Evolutionary conservation across 164 flowering plant species (phyloP).

Genomic region (Sedum album): DNA sequence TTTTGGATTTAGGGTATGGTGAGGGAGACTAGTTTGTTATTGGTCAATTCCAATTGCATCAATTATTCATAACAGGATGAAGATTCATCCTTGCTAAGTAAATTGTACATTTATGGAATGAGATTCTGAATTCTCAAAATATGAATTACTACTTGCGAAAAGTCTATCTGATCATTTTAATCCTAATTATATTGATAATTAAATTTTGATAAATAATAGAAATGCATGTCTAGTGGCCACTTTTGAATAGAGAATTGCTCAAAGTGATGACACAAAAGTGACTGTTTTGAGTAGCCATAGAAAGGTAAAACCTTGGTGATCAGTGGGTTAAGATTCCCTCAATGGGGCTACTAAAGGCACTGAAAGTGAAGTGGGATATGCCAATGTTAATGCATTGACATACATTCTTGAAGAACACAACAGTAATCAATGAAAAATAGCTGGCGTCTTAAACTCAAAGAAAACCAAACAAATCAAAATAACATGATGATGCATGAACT

Average conservation of each 20-base stretch:
- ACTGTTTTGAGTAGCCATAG: too few relatives aligned
- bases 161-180: too few relatives aligned
- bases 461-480: background rate
- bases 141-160: too few relatives aligned
- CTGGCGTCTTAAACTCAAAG: background rate
- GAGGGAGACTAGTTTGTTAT: background rate
- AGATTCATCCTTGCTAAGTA: too few relatives aligned
- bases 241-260: background rate
- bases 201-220: too few relatives aligned
- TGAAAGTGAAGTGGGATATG: constrained; percentile 5
- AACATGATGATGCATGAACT: too few relatives aligned
- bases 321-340: background rate
- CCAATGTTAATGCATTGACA: constrained; percentile 3
- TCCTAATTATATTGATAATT: too few relatives aligned
- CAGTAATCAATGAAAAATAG: background rate
- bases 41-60: background rate
- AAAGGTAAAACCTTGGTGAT: background rate
- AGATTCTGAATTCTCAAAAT: too few relatives aligned
- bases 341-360: background rate
- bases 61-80: too few relatives aligned
- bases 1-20: background rate
- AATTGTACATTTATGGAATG: too few relatives aligned
- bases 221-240: constrained; percentile 1
- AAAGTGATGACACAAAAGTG: too few relatives aligned
- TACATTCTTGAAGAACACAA: background rate